Evolutionary conservation across 805 yeast genomes (phyloP).

Genomic region (Wickerhamiella galacta): DNA sequence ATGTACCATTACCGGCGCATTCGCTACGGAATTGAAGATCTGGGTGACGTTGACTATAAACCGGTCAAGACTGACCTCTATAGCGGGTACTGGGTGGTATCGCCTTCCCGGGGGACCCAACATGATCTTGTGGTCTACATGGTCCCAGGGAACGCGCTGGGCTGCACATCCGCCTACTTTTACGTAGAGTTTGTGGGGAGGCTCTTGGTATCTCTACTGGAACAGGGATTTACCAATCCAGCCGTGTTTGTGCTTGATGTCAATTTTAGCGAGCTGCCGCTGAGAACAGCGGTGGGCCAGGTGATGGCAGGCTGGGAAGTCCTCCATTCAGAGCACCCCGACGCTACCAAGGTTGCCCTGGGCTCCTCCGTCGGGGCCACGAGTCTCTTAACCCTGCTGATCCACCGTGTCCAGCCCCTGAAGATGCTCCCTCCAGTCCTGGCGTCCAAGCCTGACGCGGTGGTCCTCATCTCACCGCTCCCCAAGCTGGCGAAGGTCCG

Average conservation of each 20-base stretch:
- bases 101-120: slow-evolving; percentile 16
- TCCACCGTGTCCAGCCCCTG: slow-evolving; percentile 24
- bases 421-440: slow-evolving; percentile 6
- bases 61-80: slow-evolving; percentile 15
- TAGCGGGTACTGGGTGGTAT: slow-evolving; percentile 22
- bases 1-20: slow-evolving; percentile 15
- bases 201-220: slow-evolving; percentile 26
- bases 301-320: slow-evolving; percentile 23
- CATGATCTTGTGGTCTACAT: slow-evolving; percentile 30
- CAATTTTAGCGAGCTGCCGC: slow-evolving; percentile 8
- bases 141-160: slow-evolving; percentile 26
- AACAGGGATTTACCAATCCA: slow-evolving; percentile 36
- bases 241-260: slow-evolving; percentile 27
- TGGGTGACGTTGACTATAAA: slow-evolving; percentile 17
- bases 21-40: slow-evolving; percentile 18
- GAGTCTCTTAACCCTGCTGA: slow-evolving; percentile 24
- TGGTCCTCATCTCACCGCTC: slow-evolving; percentile 23
- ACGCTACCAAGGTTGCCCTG: slow-evolving; percentile 21
- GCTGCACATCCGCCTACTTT: slow-evolving; percentile 26
- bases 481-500: slow-evolving; percentile 10
- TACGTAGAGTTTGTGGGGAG: slow-evolving; percentile 31
- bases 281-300: slow-evolving; percentile 18
- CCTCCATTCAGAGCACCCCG: slow-evolving; percentile 14
- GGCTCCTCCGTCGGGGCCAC: slow-evolving; percentile 39
- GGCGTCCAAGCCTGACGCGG: slow-evolving; percentile 19